Percentiles rank a stretch among this genome's conserved stretches.
Evolutionary conservation across 129 eudicot genomes (phyloP).

Genomic region (Flaveria sonorensis): DNA sequence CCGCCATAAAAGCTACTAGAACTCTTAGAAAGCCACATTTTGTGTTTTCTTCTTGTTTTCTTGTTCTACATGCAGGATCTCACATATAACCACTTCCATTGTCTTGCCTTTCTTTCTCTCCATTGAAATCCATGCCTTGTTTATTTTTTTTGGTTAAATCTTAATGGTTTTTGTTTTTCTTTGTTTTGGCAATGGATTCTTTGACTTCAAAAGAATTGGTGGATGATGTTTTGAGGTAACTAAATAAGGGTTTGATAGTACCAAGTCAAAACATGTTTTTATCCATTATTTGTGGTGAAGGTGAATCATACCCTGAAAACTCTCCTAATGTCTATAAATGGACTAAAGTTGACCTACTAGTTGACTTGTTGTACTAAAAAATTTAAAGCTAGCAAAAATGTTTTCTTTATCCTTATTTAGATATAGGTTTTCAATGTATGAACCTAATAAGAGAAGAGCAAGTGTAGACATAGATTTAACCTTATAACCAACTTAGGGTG

Average conservation of each 20-base stretch:
- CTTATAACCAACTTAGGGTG: too few relatives aligned
- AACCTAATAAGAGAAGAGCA: too few relatives aligned
- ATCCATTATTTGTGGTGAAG: conserved; percentile 20
- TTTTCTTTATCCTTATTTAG: background rate
- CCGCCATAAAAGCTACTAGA: conserved; percentile 23
- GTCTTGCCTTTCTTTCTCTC: conserved; percentile 9
- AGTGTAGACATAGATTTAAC: too few relatives aligned
- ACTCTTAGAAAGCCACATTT: conserved; percentile 42
- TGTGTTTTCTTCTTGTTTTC: conserved; percentile 2
- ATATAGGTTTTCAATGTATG: too few relatives aligned
- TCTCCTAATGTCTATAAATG: conserved; percentile 14
- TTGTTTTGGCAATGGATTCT: conserved; percentile 26
- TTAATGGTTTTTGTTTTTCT: conserved; percentile 33
- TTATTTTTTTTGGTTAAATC: conserved; percentile 24
- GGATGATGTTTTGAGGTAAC: conserved; percentile 29
- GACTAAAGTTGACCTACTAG: conserved; percentile 1
- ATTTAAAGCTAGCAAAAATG: background rate
- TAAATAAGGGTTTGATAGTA: conserved; percentile 25
- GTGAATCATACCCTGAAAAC: conserved; percentile 18
- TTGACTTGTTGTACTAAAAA: background rate
- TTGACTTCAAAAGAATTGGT: conserved; percentile 21
- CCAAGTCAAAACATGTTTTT: conserved; percentile 22
- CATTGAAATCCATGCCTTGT: conserved; percentile 25
- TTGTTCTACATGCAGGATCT: conserved; percentile 17
- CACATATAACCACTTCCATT: conserved; percentile 29